Evolutionary conservation across 192 early-diverging fungal genomes (phyloP).

Genomic region (Gaertneriomyces sp.): DNA sequence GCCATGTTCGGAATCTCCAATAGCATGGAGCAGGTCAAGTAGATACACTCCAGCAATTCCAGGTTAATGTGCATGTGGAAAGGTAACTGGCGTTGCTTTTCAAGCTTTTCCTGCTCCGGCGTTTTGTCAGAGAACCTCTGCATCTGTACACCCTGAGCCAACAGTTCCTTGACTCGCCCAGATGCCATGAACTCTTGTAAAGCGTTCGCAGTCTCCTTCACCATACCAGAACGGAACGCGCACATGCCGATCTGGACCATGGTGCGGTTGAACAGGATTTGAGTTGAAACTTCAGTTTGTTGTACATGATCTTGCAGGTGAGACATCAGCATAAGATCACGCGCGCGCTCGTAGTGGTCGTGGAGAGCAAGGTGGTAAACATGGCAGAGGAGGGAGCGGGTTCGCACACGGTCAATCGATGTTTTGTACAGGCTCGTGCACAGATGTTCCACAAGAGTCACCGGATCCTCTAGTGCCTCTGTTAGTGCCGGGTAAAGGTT

Average conservation of each 20-base stretch:
- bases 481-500: constrained; percentile 46
- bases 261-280: constrained; percentile 94
- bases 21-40: constrained; percentile 92
- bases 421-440: constrained; percentile 91
- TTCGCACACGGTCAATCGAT: constrained; percentile 74
- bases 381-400: constrained; percentile 94
- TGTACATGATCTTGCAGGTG: constrained; percentile 92
- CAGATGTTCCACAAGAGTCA: constrained; percentile 70
- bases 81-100: constrained; percentile 93
- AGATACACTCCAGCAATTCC: constrained; percentile 95
- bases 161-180: constrained; percentile 83
- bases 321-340: constrained; percentile 97
- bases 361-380: constrained; percentile 97
- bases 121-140: constrained; percentile 78
- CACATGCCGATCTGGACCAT: constrained; percentile 94
- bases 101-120: constrained; percentile 86
- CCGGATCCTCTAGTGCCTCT: constrained; percentile 39
- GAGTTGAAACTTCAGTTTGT: constrained; percentile 84
- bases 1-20: constrained; percentile 98
- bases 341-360: constrained; percentile 86
- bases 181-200: constrained; percentile 85
- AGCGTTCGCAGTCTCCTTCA: constrained; percentile 81
- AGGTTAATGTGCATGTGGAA: constrained; percentile 99
- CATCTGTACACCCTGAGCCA: constrained; percentile 80
- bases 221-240: constrained; percentile 92